These are phyloP conservation scores for Geotrichum bryndzae DNA, from an alignment of 1,139 yeast species.

Conservation along the genomic window DNA sequence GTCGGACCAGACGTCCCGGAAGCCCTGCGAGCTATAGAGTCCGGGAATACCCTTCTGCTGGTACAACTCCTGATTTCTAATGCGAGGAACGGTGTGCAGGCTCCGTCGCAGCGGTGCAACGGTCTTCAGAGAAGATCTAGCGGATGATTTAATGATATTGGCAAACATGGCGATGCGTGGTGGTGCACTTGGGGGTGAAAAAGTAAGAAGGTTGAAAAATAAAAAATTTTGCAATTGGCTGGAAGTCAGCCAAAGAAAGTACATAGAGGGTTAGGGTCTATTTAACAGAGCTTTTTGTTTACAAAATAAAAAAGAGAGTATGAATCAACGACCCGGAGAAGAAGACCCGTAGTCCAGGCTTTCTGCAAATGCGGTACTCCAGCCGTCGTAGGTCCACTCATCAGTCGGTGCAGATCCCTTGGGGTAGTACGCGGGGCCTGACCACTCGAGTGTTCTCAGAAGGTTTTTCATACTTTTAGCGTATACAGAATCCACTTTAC, in stretches of 20 bases:
- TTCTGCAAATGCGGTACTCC: background rate
- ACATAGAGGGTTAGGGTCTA: background rate
- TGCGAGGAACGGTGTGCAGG: constrained; percentile 61
- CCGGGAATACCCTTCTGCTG: constrained; percentile 59
- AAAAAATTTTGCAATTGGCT: background rate
- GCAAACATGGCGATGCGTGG: background rate
- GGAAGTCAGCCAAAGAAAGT: background rate
- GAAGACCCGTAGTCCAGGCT: background rate
- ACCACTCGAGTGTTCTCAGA: background rate
- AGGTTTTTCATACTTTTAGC: background rate
- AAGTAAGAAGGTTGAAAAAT: background rate
- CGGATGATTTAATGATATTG: background rate
- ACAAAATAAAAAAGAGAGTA: background rate
- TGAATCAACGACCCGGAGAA: background rate
- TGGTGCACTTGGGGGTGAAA: background rate
- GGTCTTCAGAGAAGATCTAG: background rate
- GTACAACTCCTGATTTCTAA: constrained; percentile 42
- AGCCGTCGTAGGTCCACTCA: background rate
- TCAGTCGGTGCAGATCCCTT: background rate
- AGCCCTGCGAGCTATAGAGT: constrained; percentile 62
- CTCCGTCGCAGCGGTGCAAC: constrained; percentile 15
- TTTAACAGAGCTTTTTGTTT: background rate
- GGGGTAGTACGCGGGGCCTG: background rate
- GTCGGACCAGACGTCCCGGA: constrained; percentile 70
- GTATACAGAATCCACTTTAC: background rate